Evolutionary conservation across 106 monocot species (phyloP), one percentile per base, ranked within the genome.

Genomic region (Phalaenopsis aphrodite): DNA sequence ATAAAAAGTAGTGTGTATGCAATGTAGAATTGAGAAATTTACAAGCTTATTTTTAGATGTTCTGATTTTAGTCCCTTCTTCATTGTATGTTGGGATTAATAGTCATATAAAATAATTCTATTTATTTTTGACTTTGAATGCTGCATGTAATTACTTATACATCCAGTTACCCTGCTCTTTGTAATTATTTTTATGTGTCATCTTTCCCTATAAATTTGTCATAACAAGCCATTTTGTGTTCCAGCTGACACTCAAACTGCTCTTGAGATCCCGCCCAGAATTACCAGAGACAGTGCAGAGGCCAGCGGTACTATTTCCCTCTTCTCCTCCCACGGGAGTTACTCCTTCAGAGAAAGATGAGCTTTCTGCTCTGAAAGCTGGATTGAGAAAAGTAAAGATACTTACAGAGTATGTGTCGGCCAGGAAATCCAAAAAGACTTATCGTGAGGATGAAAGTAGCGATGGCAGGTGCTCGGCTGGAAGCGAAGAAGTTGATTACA

Each of bases 301-400:
- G 47, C 56, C 88, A 55, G 75, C 87, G 4, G 41, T 80, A 45
- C 80, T 90, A 30, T 55, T 64, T 78, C 75, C 87, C 10, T 85
- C 80, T 46, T 87, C 90, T 19, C 87, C 87, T 68, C 14, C 75
- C 49, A 57, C 85, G 14, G 83, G 58, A 56, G 82, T 67, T 64
- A 14, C 78, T 36, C 36, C 77, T 74, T 69, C 49, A 37, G 88
- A 87, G 38, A 92, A 89, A 80, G 88, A 89, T 80, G 95, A 89
- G 49, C 49, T 89, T 76, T 96, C 96, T 80, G 91, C 91, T 66
- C 78, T 96, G 64, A 93, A 86, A 88, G 88, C 89, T 73, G 88
- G 96, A 42, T 52, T 96, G 75, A 83, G 88, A 80, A 95, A 87
- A 86, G 95, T 95, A 17, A 95, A 89, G 83, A 84, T 93, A 71